Evolutionary conservation across 371 early-diverging fungal species (phyloP).

Genomic region (Rhizoclosmatium hyalinum): DNA sequence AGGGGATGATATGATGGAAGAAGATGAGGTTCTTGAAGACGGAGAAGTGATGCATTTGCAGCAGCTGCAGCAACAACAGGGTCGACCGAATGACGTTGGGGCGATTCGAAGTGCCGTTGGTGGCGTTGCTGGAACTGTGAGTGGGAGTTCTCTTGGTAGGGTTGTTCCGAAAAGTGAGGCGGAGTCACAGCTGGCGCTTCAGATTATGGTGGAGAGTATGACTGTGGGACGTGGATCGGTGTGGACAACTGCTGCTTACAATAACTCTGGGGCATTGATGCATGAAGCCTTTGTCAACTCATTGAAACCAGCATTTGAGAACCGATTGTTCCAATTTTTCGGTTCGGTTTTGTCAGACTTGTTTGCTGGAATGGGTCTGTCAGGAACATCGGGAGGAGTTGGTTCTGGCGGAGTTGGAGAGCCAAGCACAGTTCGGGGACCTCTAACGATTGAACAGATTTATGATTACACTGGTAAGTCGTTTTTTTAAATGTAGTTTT

Average conservation of each 20-base stretch:
- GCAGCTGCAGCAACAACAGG: too few species aligned
- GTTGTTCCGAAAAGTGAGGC: slow-evolving; percentile 1
- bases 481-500: slow-evolving; percentile 1
- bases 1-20: slow-evolving; percentile 13
- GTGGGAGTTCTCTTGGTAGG: not conserved
- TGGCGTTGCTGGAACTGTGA: not conserved
- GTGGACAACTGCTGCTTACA: not conserved
- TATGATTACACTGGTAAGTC: slow-evolving; percentile 27
- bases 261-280: not conserved
- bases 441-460: slow-evolving; percentile 26
- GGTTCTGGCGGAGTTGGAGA: not conserved
- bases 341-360: not conserved
- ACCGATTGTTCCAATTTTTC: slow-evolving; percentile 14
- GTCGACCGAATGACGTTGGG: not conserved
- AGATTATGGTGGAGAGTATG: slow-evolving; percentile 24
- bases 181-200: not conserved
- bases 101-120: not conserved
- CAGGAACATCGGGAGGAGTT: not conserved
- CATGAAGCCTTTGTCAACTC: not conserved
- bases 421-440: slow-evolving; percentile 4
- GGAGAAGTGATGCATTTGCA: not conserved
- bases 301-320: slow-evolving; percentile 15
- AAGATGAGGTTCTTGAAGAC: slow-evolving; percentile 13
- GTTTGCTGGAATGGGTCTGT: slow-evolving; percentile 1
- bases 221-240: slow-evolving; percentile 19